Evolutionary conservation across 2,329 filamentous ascomycete genomes (phyloP), one percentile per base, ranked within the genome.

Genomic region (Colletotrichum camelliae): DNA sequence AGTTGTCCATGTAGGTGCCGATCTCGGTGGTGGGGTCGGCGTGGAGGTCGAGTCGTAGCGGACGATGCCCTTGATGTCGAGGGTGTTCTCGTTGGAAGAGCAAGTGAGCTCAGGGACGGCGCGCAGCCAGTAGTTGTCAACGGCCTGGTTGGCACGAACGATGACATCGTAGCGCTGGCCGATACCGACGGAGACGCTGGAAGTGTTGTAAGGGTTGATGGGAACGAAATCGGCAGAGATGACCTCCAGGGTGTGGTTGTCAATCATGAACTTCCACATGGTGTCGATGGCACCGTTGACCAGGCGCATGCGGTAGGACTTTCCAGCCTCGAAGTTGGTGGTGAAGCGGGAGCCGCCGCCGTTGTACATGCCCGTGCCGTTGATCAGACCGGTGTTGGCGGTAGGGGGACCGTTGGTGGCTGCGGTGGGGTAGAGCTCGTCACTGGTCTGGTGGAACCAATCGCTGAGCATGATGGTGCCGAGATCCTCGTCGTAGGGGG

Each of bases 401-500:
- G 72, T 74, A 0, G 86, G 85, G 2, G 86, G 84, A 6, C 81
- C 83, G 57, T 7, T 65, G n/a, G 74, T 78, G 73, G 81, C 76
- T 35, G 81, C 82, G 10, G 39, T 4, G 4, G 64, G 33, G 62
- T 82, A 84, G 3, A 88, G 79, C 68, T 85, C 77, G 68, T 87
- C 86, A 4, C 84, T 83, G 1, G 85, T 87, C 27, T 35, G 35
- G 77, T 91, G 89, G 78, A 87, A 87, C 90, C 91, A 93, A 78
- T 93, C 92, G 16, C 86, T 88, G 12, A 94, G 80, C 21, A 92
- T 85, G 3, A 93, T 79, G 9, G 87, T 83, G 4, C 93, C 93
- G 0, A 93, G 84, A 79, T 94, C 93, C 62, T 89, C 86, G 76
- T 94, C 92, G 78, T 93, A 93, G 78, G 91, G 86, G 15, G 87